Conservation (phyloP, 202 grass and related monocot genomes). For the Saccharum hybrid region DNA sequence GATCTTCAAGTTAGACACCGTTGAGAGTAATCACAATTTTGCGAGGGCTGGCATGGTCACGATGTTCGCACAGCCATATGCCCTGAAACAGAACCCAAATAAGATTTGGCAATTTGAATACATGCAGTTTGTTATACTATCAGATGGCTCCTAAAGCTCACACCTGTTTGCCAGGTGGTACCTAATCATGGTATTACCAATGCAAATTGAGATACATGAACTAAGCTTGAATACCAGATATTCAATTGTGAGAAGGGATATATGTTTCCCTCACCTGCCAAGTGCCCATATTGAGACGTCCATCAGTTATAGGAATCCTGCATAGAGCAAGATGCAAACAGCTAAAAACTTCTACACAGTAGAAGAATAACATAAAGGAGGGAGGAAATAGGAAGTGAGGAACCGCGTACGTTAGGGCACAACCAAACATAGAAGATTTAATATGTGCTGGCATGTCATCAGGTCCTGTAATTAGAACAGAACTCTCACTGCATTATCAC, state of each 20-base stretch:
- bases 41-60: constrained; percentile 75
- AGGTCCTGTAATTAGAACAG: constrained; percentile 71
- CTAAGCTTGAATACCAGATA: constrained; percentile 25
- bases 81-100: constrained; percentile 55
- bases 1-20: constrained; percentile 52
- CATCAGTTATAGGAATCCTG: constrained; percentile 96
- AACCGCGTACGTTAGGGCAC: constrained; percentile 76
- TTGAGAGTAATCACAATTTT: constrained; percentile 96
- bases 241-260: constrained; percentile 20
- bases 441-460: constrained; percentile 99
- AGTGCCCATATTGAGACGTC: constrained; percentile 86
- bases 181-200: neutral
- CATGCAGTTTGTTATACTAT: neutral
- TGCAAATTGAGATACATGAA: neutral
- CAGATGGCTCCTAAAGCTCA: constrained; percentile 16
- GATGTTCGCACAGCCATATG: constrained; percentile 97
- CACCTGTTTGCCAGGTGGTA: neutral
- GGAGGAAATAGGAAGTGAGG: neutral
- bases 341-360: constrained; percentile 20
- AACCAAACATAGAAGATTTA: constrained; percentile 99
- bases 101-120: constrained; percentile 13
- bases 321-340: constrained; percentile 15
- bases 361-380: constrained; percentile 16
- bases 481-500: constrained; percentile 14
- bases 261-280: constrained; percentile 71